Evolutionary conservation across 2,329 filamentous ascomycete species (phyloP).

Genomic region (Metarhizium brunneum): DNA sequence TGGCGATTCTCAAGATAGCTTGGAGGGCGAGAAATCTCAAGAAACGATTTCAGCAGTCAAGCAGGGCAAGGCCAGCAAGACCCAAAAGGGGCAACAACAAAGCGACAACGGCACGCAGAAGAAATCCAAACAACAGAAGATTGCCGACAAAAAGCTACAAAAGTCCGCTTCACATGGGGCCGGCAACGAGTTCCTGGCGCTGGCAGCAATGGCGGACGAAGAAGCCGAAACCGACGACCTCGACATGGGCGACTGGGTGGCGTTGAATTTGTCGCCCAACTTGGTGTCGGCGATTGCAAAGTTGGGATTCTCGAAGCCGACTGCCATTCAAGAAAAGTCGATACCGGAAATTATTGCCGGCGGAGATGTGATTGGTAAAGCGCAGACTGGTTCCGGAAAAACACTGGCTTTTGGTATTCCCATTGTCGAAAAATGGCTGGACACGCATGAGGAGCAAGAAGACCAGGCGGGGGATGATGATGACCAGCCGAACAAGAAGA

Average conservation of each 20-base stretch:
- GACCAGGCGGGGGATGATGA: slow-evolving; percentile 15
- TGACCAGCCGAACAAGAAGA: slow-evolving; percentile 5
- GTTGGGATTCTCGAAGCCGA: slow-evolving; percentile 73
- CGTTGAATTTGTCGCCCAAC: slow-evolving; percentile 61
- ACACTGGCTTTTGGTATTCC: slow-evolving; percentile 92
- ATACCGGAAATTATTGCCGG: slow-evolving; percentile 79
- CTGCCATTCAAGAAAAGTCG: slow-evolving; percentile 66
- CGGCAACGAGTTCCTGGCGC: slow-evolving; percentile 42
- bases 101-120: slow-evolving; percentile 4
- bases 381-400: slow-evolving; percentile 92
- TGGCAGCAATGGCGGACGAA: slow-evolving; percentile 42
- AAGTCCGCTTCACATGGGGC: slow-evolving; percentile 26
- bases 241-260: slow-evolving; percentile 69
- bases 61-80: slow-evolving; percentile 11
- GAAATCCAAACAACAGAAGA: slow-evolving; percentile 18
- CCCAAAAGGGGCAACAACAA: slow-evolving; percentile 13
- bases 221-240: slow-evolving; percentile 49
- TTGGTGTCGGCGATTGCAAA: slow-evolving; percentile 67
- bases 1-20: slow-evolving; percentile 20
- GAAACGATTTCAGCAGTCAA: slow-evolving; percentile 1
- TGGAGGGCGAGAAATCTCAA: slow-evolving; percentile 17
- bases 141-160: slow-evolving; percentile 25
- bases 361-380: slow-evolving; percentile 90
- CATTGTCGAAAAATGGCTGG: slow-evolving; percentile 76
- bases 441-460: slow-evolving; percentile 27